These are phyloP conservation scores for Blastobotrys serpentis DNA, from an alignment of 1,139 yeast species.

Conservation along the genomic window DNA sequence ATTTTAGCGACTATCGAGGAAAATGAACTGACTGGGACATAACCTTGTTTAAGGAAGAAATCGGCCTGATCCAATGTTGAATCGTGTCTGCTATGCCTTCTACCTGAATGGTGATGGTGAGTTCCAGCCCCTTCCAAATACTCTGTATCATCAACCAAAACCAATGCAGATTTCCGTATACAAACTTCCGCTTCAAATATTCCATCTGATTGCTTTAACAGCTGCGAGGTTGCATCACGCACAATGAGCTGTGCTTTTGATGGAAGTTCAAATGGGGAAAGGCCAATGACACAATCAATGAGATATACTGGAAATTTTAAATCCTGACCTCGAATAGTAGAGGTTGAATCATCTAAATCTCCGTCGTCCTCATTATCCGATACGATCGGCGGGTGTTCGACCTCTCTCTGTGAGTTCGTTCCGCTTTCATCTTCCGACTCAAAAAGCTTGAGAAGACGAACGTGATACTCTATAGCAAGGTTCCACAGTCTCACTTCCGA, in stretches of 20 bases:
- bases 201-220: constrained; percentile 41
- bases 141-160: constrained; percentile 33
- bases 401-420: constrained; percentile 9
- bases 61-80: constrained; percentile 18
- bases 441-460: constrained; percentile 29
- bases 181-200: constrained; percentile 20
- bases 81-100: not conserved
- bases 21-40: constrained; percentile 25
- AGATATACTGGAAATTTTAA: constrained; percentile 27
- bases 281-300: constrained; percentile 32
- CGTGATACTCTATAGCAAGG: constrained; percentile 32
- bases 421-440: constrained; percentile 16
- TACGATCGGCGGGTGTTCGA: not conserved
- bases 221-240: constrained; percentile 53
- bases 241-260: constrained; percentile 54
- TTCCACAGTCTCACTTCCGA: constrained; percentile 27
- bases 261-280: constrained; percentile 42
- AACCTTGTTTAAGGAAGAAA: constrained; percentile 27
- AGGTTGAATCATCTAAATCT: constrained; percentile 16
- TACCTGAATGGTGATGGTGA: not conserved
- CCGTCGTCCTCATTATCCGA: not conserved
- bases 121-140: constrained; percentile 16
- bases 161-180: constrained; percentile 31
- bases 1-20: constrained; percentile 15
- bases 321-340: constrained; percentile 20